Evolutionary conservation across 2,329 filamentous ascomycete genomes (phyloP).

Genomic region (Triangularia verruculosa): DNA sequence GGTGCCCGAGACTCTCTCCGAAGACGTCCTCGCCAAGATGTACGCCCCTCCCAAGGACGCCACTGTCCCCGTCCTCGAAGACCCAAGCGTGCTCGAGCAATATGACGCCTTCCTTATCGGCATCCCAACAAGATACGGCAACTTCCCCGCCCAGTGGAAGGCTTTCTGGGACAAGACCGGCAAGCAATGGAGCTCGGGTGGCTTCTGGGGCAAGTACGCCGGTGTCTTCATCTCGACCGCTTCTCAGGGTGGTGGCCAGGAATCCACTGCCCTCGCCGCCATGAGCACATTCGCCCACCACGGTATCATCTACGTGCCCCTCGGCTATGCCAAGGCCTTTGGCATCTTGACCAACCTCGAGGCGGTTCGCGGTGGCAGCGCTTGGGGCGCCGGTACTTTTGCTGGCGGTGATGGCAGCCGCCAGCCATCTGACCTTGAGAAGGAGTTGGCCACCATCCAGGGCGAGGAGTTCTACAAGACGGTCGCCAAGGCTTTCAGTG

Average conservation of each 20-base stretch:
- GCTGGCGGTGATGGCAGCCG: constrained; percentile 75
- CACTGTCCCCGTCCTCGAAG: constrained; percentile 61
- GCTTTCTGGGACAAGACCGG: constrained; percentile 89
- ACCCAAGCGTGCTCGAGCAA: constrained; percentile 57
- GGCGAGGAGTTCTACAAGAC: constrained; percentile 80
- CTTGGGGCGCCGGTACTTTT: constrained; percentile 95
- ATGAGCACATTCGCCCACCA: constrained; percentile 90
- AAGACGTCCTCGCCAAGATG: constrained; percentile 88
- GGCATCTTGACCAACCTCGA: constrained; percentile 63
- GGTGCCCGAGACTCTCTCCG: constrained; percentile 78
- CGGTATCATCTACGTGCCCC: constrained; percentile 92
- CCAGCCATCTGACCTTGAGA: constrained; percentile 71
- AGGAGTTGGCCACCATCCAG: constrained; percentile 76
- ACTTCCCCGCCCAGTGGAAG: constrained; percentile 97
- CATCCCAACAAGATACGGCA: constrained; percentile 93
- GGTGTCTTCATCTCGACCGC: constrained; percentile 90
- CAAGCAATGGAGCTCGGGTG: constrained; percentile 74
- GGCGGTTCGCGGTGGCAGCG: constrained; percentile 80
- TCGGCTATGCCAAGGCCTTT: constrained; percentile 86
- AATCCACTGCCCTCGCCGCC: constrained; percentile 75
- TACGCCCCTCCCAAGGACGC: constrained; percentile 74
- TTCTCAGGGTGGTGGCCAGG: constrained; percentile 84
- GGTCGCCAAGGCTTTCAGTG: constrained; percentile 64
- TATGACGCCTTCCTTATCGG: constrained; percentile 93
- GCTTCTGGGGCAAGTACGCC: constrained; percentile 82